Conservation (phyloP, 495 filamentous ascomycete genomes). For the Copromyces sp. region DNA sequence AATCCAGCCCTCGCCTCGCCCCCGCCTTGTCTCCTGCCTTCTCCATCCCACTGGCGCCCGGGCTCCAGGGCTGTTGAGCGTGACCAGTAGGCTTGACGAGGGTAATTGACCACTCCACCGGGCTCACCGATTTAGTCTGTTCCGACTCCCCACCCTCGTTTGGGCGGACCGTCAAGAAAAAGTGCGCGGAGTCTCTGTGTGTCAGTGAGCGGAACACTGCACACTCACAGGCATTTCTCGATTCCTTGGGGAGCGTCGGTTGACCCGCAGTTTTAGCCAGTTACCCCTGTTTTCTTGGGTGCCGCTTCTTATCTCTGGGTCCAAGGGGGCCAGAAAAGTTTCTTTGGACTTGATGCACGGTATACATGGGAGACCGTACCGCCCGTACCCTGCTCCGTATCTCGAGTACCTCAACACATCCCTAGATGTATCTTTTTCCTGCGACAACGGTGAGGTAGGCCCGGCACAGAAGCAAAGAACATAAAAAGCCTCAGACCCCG, state of each 20-base stretch:
- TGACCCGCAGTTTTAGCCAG: not conserved
- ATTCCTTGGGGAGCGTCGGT: not conserved
- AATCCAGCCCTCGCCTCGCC: not conserved
- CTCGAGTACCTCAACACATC: not conserved
- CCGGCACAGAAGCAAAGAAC: conserved; percentile 3
- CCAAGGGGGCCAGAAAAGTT: not conserved
- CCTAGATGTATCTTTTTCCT: not conserved
- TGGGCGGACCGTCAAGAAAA: not conserved
- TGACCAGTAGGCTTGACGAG: not conserved
- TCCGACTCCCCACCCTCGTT: not conserved
- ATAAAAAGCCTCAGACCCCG: conserved; percentile 14
- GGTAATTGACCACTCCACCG: not conserved
- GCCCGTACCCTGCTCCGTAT: not conserved
- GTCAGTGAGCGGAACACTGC: not conserved
- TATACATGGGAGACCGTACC: not conserved
- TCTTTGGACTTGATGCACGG: not conserved
- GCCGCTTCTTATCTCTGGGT: not conserved
- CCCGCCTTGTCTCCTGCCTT: not conserved
- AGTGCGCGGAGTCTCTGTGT: not conserved
- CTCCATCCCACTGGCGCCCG: not conserved
- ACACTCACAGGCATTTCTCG: not conserved
- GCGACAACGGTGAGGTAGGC: conserved; percentile 1
- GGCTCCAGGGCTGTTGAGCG: not conserved
- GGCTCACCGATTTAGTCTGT: not conserved
- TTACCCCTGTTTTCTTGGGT: not conserved